Percentiles rank a stretch among this genome's conserved stretches.
Evolutionary conservation across 441 rosid genomes (phyloP).

Genomic region (Lepidium campestre): DNA sequence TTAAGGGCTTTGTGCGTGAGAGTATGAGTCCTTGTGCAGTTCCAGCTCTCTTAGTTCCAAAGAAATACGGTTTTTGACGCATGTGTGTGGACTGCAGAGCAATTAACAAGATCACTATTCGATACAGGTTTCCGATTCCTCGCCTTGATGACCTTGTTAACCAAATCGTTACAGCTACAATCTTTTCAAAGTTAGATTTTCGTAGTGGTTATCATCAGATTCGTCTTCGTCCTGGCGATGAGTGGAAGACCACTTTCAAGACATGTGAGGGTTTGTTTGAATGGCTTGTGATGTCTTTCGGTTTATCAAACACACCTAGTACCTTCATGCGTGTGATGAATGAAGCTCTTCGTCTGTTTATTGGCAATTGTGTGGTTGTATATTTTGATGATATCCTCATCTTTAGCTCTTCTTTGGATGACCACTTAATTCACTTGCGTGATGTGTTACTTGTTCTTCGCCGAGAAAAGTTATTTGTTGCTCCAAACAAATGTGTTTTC

Average conservation of each 20-base stretch:
- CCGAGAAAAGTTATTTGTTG: not conserved
- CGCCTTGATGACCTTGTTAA: not conserved
- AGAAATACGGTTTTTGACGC: not conserved
- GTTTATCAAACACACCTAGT: not conserved
- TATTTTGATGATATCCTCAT: not conserved
- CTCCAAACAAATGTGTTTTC: not conserved
- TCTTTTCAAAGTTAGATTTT: not conserved
- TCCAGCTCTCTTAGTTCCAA: not conserved
- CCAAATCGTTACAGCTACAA: not conserved
- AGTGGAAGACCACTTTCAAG: not conserved
- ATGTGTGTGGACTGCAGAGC: not conserved
- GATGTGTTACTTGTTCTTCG: not conserved
- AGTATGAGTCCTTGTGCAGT: not conserved
- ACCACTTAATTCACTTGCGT: not conserved
- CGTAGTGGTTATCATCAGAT: not conserved
- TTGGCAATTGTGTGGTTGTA: not conserved
- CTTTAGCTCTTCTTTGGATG: not conserved
- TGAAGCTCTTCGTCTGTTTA: not conserved
- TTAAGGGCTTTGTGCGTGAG: not conserved
- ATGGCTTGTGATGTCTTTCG: not conserved
- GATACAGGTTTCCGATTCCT: not conserved
- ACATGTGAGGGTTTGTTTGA: not conserved
- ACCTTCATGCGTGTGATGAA: not conserved
- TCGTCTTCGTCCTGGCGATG: not conserved
- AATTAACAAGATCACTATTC: not conserved